Evolutionary conservation across 192 early-diverging fungal species (phyloP), one percentile per base, ranked within the genome.

Genomic region (Podila clonocystis): DNA sequence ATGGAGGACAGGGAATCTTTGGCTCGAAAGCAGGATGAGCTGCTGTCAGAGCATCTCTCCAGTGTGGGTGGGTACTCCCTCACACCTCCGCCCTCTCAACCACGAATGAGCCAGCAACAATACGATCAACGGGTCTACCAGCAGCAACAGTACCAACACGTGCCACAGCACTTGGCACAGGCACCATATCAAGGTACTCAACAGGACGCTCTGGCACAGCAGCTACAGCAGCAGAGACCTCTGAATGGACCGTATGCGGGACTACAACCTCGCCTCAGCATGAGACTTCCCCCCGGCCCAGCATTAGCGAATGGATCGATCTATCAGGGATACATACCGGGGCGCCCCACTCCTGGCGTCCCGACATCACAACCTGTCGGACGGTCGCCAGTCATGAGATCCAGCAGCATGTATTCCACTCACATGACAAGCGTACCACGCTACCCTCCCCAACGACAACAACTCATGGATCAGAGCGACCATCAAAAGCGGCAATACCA

Each of bases 401-500:
- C 75, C 11, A 62, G 8, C 50, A 71, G 64, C 30, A 55, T 78
- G 64, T 62, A 70, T 28, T 26, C 28, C 9, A 9, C 64, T 22
- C 57, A 33, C 55, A 12, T 52, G 9, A 19, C 12, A n/a, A 58
- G 29, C 17, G 29, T 15, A n/a, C 5, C 67, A 28, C 62, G 62
- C 4, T 58, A 65, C 15, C 68, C 64, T 17, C 45, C 48, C 28
- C 60, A 60, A 59, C 64, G 60, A 28, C 77, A 48, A n/a, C 55
- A 63, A 33, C 63, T 59, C 19, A 55, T 36, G n/a, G 70, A 72
- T n/a, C 62, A 72, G 12, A 61, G 8, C 33, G 33, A 57, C 8
- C 64, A 61, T 33, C 76, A 69, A 36, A 70, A 68, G 57, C 66
- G 68, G 11, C 67, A 57, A 20, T 80, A 80, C 48, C 57, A 70